A percentile compares a stretch with the other conserved stretches of the same genome.
These are phyloP conservation scores for Phialocephala subalpina DNA, from an alignment of 2,329 filamentous ascomycete genomes.

Conservation along the genomic window DNA sequence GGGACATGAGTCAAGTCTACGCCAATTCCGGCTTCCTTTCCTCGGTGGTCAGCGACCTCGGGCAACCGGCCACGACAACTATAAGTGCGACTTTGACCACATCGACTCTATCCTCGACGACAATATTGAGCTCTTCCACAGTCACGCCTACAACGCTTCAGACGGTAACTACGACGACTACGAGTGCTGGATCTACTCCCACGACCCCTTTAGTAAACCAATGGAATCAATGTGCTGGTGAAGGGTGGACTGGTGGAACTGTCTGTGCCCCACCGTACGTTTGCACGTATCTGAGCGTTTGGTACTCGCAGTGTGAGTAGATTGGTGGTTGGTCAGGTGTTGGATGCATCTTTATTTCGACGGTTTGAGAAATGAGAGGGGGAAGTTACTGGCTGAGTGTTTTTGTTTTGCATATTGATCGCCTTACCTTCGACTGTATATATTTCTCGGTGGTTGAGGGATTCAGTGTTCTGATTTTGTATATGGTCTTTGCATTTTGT, in stretches of 20 bases:
- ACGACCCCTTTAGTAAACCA: slow-evolving; percentile 5
- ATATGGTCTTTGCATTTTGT: neutral
- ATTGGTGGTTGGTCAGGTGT: neutral
- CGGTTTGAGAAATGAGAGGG: neutral
- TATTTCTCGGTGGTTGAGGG: neutral
- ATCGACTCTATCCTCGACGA: neutral
- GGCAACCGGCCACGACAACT: slow-evolving; percentile 34
- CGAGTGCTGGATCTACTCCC: neutral
- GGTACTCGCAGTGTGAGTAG: slow-evolving; percentile 37
- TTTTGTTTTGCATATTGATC: neutral
- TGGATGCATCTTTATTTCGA: no score
- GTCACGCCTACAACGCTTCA: neutral
- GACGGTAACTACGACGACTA: neutral
- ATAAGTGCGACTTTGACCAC: slow-evolving; percentile 28
- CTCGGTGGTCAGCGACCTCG: slow-evolving; percentile 25
- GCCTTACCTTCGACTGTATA: neutral
- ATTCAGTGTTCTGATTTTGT: neutral
- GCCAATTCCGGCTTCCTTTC: slow-evolving; percentile 63
- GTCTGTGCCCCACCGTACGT: slow-evolving; percentile 28
- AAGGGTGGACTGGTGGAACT: slow-evolving; percentile 33
- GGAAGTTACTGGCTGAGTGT: neutral
- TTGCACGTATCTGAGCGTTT: slow-evolving; percentile 28
- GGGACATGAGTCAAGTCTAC: slow-evolving; percentile 70
- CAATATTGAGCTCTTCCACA: neutral
- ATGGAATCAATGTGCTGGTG: slow-evolving; percentile 36